Base-by-base conservation (phyloP, 306 rosid genomes). In the Medicago arabica region DNA sequence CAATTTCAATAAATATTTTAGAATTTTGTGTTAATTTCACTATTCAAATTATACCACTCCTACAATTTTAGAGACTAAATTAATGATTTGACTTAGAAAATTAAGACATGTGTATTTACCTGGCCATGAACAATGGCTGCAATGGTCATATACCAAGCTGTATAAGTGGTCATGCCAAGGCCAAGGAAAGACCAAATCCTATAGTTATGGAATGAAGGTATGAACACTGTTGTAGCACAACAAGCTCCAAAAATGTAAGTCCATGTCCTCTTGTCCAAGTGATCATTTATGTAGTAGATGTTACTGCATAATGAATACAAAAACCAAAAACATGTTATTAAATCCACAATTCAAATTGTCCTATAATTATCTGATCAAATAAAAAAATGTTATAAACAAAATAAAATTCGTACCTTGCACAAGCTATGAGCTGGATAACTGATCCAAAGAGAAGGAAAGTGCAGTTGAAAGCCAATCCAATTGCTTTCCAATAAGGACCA, bases 131-230 rank as follows among this genome's bases (percentile, higher is more conserved):
- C 70, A 23, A 92, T 21, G 40, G 98, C 78, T 5, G 91, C 98
- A 82, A 94, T 86, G 83, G 98, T 88, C 88, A 94, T 4, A 62
- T 94, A 94, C 98, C 98, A 94, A 72, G 98, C 98, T 64, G 97
- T 87, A 86, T 91, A 94, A 0, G 98, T 90, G 67, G 98, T 94
- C 98, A 94, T 94, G 4, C 97, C 98, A 58, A 94, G 97, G 17
- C 98, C 98, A 79, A 94, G 94, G 67, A 94, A 91, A 31, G 98
- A 94, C 98, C 97, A 91, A 25, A 94, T 88, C 69, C 98, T 85
- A 82, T 94, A 94, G 87, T 94, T 94, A 79, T 93, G 98, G 69
- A 88, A 93, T 9, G 98, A 93, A 23, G 98, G 98, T 64, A 93
- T 85, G 87, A 93, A 94, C 80, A 94, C 98, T 7, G 98, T 91